Conservation (phyloP, 2,329 filamentous ascomycete genomes). For the Aspergillus uvarum region DNA sequence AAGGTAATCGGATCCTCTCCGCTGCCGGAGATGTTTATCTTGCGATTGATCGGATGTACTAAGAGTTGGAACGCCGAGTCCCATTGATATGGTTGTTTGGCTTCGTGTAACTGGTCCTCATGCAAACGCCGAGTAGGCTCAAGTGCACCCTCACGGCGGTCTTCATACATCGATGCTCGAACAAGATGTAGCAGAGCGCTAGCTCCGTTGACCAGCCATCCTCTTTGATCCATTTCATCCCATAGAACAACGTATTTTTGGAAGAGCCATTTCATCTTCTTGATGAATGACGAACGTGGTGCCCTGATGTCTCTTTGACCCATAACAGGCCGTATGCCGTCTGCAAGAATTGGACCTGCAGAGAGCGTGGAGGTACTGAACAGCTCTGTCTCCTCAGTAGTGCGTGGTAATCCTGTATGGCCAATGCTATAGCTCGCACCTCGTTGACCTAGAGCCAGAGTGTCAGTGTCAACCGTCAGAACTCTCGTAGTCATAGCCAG, state of each 20-base stretch:
- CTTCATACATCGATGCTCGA: slow-evolving; percentile 19
- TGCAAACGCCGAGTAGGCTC: not conserved
- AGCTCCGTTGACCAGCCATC: slow-evolving; percentile 39
- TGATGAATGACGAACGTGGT: slow-evolving; percentile 15
- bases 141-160: not conserved
- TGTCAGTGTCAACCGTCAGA: not conserved
- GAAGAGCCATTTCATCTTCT: slow-evolving; percentile 30
- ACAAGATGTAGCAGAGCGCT: slow-evolving; percentile 42
- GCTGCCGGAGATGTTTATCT: not conserved
- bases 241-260: slow-evolving; percentile 26
- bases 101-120: slow-evolving; percentile 5
- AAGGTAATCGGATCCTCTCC: not conserved
- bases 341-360: not conserved
- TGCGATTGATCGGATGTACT: not conserved
- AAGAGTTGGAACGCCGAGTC: not conserved
- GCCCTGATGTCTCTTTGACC: not conserved
- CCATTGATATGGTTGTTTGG: not conserved
- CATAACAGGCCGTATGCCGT: not conserved
- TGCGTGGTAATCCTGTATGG: not conserved
- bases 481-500: too few species aligned
- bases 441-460: not conserved
- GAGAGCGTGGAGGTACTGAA: not conserved
- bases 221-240: slow-evolving; percentile 28
- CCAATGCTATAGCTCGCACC: slow-evolving; percentile 2
- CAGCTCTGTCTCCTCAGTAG: not conserved